A percentile compares a stretch with the other conserved stretches of the same genome.
phyloP scores from a whole-genome alignment of 305 asterid species.

The Striga hermonthica region DNA sequence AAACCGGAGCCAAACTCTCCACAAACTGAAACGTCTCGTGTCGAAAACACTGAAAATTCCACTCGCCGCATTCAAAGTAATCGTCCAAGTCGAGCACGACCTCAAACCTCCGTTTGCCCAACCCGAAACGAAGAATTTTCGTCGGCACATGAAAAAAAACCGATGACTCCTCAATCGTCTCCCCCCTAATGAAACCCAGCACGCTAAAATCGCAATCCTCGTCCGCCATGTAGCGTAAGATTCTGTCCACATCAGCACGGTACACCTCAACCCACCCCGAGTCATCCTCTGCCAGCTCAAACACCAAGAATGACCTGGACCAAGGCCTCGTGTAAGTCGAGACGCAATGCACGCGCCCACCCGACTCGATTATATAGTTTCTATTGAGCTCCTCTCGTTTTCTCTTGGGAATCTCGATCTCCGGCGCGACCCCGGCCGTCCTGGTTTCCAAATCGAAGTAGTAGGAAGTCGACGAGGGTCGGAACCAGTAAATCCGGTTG shows the following conservation, averaged over 20 bases:
- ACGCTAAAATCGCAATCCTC: conserved; percentile 1
- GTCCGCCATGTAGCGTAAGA: background rate
- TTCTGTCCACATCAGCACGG: background rate
- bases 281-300: conserved; percentile 13
- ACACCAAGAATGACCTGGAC: background rate
- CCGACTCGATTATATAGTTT: conserved; percentile 1
- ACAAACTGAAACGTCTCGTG: no score
- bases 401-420: background rate
- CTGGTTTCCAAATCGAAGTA: conserved; percentile 22
- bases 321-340: background rate
- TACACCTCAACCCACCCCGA: conserved; percentile 5
- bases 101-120: conserved; percentile 22
- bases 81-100: conserved; percentile 6
- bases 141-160: conserved; percentile 28
- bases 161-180: conserved; percentile 7
- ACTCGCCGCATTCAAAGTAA: no score
- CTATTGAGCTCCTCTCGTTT: background rate
- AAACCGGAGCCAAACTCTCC: no score
- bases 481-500: conserved; percentile 27
- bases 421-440: background rate
- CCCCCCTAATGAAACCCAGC: conserved; percentile 28
- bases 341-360: conserved; percentile 17
- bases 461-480: conserved; percentile 3
- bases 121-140: conserved; percentile 26
- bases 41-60: no score